Conservation (phyloP, 129 eudicot genomes). For the Centrapalus pauciflorus region DNA sequence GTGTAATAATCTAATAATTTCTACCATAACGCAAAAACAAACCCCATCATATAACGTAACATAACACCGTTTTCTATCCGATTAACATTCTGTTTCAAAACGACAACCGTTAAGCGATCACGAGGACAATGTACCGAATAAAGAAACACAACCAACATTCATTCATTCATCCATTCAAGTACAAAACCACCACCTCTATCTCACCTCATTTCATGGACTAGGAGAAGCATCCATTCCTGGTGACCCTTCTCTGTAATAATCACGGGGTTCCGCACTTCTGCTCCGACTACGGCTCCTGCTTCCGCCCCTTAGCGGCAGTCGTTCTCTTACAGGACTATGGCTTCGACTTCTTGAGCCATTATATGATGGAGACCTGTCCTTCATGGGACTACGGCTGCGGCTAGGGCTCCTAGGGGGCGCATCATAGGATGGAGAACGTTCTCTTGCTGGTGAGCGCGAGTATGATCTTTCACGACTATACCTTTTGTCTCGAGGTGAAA, state of each 20-base stretch:
- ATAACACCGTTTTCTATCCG: too few species aligned
- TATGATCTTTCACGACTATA: conserved; percentile 63
- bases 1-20: too few species aligned
- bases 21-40: too few species aligned
- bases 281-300: conserved; percentile 45
- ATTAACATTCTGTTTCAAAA: too few species aligned
- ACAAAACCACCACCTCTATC: not conserved
- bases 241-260: conserved; percentile 21
- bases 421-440: conserved; percentile 35
- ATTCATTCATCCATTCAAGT: not conserved
- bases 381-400: conserved; percentile 32
- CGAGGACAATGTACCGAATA: not conserved
- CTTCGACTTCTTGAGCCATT: conserved; percentile 35
- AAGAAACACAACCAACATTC: not conserved
- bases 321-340: conserved; percentile 32
- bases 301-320: conserved; percentile 32
- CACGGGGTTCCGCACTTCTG: conserved; percentile 43
- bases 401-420: conserved; percentile 26
- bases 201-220: conserved; percentile 37
- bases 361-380: conserved; percentile 30
- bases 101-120: too few species aligned
- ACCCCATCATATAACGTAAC: too few species aligned
- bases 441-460: conserved; percentile 52
- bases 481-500: conserved; percentile 58
- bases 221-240: conserved; percentile 38